Evolutionary conservation across 176 grass and related monocot genomes (phyloP), one percentile per base, ranked within the genome.

Genomic region (Alloteropsis semialata): DNA sequence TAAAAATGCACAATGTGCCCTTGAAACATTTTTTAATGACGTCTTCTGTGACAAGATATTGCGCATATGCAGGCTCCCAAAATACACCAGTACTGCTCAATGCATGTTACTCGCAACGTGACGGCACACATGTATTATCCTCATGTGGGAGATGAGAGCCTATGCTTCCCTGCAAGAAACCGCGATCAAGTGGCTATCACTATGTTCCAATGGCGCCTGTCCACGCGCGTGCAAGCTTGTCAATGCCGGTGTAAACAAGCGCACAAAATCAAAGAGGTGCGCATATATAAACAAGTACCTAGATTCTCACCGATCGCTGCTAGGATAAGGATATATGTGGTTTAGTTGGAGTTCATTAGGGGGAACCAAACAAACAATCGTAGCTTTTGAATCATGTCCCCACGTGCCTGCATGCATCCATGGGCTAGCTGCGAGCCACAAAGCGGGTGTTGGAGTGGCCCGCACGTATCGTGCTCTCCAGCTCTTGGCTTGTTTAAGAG

Each of bases 301-400:
- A 85, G 78, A 91, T 84, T 88, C 73, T 82, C 61, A 53, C 39
- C n/a, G 17, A 41, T 74, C 48, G 3, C 9, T 57, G 44, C 65
- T 86, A 74, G 82, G 90, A 82, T 88, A 88, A 85, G 86, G 77
- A 76, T n/a, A n/a, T n/a, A n/a, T 81, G 81, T 71, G 81, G 81
- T 86, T 85, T 89, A 81, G 36, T 42, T 65, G 36, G 16, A 65
- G 77, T 28, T 65, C 46, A 76, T 72, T 68, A 62, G 70, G 68
- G 50, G 50, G 69, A 54, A 89, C 81, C 77, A 79, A 70, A 50
- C 69, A 72, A 89, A 85, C 78, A 76, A 76, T n/a, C 34, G 45
- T 77, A 78, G 78, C 84, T 72, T 86, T 86, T 73, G 79, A 27
- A 86, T 67, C 73, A 66, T 86, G 83, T 48, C n/a, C 72, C 78